A percentile compares a stretch with the other conserved stretches of the same genome.
Evolutionary conservation across 192 early-diverging fungal species (phyloP).

Genomic region (Pilobolus umbonatus): DNA sequence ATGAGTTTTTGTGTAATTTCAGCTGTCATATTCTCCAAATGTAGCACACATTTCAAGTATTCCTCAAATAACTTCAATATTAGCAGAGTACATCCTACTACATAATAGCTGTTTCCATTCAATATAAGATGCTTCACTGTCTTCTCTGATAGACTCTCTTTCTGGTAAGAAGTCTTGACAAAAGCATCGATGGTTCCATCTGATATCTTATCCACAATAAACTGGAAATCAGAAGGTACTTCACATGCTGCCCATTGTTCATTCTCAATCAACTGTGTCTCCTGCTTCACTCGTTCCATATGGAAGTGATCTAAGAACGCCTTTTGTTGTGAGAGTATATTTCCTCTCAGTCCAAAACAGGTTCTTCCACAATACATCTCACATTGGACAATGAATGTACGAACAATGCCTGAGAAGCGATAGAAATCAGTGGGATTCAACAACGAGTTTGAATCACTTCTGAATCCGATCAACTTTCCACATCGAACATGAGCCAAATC

Average conservation of each 20-base stretch:
- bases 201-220: conserved; percentile 70
- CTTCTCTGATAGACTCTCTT: conserved; percentile 7
- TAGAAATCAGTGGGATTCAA: conserved; percentile 87
- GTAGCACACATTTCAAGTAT: conserved; percentile 80
- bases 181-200: conserved; percentile 37
- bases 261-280: conserved; percentile 85
- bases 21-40: conserved; percentile 70
- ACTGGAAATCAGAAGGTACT: conserved; percentile 93
- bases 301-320: conserved; percentile 92
- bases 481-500: conserved; percentile 85
- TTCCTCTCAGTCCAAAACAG: conserved; percentile 88
- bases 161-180: conserved; percentile 26
- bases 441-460: conserved; percentile 86
- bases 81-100: conserved; percentile 85
- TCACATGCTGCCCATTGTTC: conserved; percentile 95
- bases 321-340: conserved; percentile 88
- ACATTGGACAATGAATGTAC: conserved; percentile 76
- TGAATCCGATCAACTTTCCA: conserved; percentile 80
- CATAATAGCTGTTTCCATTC: conserved; percentile 71
- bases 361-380: conserved; percentile 78
- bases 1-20: conserved; percentile 87
- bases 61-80: conserved; percentile 90
- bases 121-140: conserved; percentile 68
- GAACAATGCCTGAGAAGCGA: conserved; percentile 71
- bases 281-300: conserved; percentile 84